These are phyloP conservation scores for Trichomonascaceae sp. DNA, from an alignment of 1,139 yeast genomes.

Conservation along the genomic window DNA sequence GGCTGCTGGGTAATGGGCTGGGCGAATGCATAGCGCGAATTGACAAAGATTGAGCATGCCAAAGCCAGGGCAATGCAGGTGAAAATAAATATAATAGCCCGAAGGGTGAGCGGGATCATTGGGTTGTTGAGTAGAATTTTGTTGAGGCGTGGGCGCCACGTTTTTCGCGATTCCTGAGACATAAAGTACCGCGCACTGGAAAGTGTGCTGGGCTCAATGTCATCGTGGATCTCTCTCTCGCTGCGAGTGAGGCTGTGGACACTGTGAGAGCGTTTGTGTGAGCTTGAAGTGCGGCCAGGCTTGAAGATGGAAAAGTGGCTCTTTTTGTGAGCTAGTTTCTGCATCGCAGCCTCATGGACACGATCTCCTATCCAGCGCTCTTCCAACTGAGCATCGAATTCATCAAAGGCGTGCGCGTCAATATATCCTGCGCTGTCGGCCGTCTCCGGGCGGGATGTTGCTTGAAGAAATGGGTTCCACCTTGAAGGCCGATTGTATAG, in stretches of 20 bases:
- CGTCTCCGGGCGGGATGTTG: not conserved
- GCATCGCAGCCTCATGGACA: not conserved
- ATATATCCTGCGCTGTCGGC: not conserved
- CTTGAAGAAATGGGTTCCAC: not conserved
- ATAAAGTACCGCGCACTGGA: constrained; percentile 16
- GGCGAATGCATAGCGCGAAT: constrained; percentile 24
- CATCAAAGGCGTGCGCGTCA: not conserved
- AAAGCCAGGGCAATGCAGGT: constrained; percentile 20
- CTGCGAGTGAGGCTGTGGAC: not conserved
- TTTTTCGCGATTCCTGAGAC: constrained; percentile 28
- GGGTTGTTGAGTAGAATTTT: constrained; percentile 61
- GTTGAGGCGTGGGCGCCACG: constrained; percentile 49
- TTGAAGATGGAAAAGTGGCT: not conserved
- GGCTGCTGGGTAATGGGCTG: constrained; percentile 61
- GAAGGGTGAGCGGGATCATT: constrained; percentile 61
- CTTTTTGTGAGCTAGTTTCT: constrained; percentile 1
- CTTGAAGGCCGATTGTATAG: not conserved
- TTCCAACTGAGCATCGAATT: not conserved
- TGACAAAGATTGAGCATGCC: constrained; percentile 17
- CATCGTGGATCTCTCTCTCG: constrained; percentile 2
- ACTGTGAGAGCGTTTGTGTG: not conserved
- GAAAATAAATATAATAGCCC: constrained; percentile 48
- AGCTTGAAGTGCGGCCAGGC: not conserved
- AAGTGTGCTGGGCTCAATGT: constrained; percentile 9
- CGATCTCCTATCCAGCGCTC: not conserved